These are phyloP conservation scores for Penicillium robsamsonii DNA, from an alignment of 495 filamentous ascomycete species.

Conservation along the genomic window DNA sequence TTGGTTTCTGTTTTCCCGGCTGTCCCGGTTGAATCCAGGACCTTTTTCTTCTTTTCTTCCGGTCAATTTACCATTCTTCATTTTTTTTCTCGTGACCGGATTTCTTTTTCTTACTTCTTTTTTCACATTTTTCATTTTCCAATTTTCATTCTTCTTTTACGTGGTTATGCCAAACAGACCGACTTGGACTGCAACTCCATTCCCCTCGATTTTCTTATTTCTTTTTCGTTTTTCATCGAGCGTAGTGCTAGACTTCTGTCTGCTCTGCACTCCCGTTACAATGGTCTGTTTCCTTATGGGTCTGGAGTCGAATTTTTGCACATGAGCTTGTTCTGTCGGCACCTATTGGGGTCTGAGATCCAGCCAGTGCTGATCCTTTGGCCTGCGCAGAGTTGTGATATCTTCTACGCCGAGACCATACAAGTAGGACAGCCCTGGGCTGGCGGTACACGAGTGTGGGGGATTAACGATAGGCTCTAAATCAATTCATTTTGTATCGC, in stretches of 20 bases:
- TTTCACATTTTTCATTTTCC: constrained; percentile 2
- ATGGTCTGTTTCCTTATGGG: constrained; percentile 22
- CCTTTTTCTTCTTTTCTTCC: constrained; percentile 18
- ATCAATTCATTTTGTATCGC: constrained; percentile 26
- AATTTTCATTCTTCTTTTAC: constrained; percentile 27
- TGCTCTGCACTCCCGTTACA: constrained; percentile 24
- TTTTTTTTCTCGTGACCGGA: constrained; percentile 22
- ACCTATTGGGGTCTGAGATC: constrained; percentile 19
- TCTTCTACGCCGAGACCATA: constrained; percentile 14
- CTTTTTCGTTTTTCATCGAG: constrained; percentile 29
- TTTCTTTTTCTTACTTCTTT: constrained; percentile 10
- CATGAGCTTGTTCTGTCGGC: constrained; percentile 18
- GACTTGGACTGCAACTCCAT: constrained; percentile 36
- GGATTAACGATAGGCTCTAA: constrained; percentile 22
- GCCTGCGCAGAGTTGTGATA: constrained; percentile 27
- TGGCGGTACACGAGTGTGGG: constrained; percentile 21
- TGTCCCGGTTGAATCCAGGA: constrained; percentile 24
- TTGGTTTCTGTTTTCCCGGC: constrained; percentile 20
- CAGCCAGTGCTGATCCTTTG: constrained; percentile 10
- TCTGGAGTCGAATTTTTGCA: constrained; percentile 20
- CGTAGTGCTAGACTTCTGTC: constrained; percentile 27
- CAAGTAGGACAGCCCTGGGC: constrained; percentile 10
- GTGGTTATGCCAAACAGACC: constrained; percentile 45
- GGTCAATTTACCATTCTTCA: constrained; percentile 17
- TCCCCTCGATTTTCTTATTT: constrained; percentile 23